Evolutionary conservation across 2,329 filamentous ascomycete species (phyloP).

Genomic region (Helotiales sp.): DNA sequence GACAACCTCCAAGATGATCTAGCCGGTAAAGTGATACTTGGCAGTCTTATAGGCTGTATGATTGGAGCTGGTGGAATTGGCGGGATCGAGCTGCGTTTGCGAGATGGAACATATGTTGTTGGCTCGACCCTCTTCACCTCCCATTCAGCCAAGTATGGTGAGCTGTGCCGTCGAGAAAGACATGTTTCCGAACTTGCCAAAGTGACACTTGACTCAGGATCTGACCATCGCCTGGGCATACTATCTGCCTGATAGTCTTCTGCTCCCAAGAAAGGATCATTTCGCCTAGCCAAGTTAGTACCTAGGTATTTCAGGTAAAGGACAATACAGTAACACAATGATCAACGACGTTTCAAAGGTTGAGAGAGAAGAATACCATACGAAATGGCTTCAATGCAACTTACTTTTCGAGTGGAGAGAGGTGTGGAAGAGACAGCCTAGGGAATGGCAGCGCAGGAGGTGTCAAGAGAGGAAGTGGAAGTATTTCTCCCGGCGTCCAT

Average conservation of each 20-base stretch:
- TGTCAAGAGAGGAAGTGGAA: slow-evolving; percentile 3
- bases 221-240: slow-evolving; percentile 3
- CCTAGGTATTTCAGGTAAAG: neutral
- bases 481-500: neutral
- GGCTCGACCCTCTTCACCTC: neutral
- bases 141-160: slow-evolving; percentile 18
- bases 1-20: slow-evolving; percentile 35
- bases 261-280: slow-evolving; percentile 2
- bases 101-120: slow-evolving; percentile 9
- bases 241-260: neutral
- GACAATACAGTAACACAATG: too few species aligned
- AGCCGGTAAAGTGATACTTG: slow-evolving; percentile 26
- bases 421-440: slow-evolving; percentile 7
- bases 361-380: too few species aligned
- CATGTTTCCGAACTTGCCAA: slow-evolving; percentile 16
- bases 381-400: too few species aligned
- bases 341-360: too few species aligned
- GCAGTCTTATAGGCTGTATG: slow-evolving; percentile 25
- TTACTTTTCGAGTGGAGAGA: slow-evolving; percentile 20
- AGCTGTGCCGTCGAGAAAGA: slow-evolving; percentile 24
- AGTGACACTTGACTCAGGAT: slow-evolving; percentile 10
- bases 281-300: slow-evolving; percentile 10
- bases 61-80: slow-evolving; percentile 25
- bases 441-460: slow-evolving; percentile 8
- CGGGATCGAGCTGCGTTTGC: slow-evolving; percentile 23